These are phyloP conservation scores for Ceratobasidium sp. DNA, from an alignment of 1,284 basidiomycete species.

Conservation along the genomic window DNA sequence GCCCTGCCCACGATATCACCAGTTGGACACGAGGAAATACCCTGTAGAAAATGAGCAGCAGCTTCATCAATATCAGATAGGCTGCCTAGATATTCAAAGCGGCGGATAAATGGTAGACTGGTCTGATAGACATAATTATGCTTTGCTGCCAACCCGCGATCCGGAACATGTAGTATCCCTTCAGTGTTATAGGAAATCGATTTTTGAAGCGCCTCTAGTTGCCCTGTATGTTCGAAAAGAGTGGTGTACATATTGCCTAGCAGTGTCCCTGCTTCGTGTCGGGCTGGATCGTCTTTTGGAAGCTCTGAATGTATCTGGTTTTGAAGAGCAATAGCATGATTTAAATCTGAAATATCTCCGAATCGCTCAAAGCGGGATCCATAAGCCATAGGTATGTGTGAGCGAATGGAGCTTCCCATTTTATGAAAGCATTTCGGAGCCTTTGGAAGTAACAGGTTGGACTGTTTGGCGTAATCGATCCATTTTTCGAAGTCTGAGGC, in stretches of 20 bases:
- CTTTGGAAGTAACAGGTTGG: not conserved
- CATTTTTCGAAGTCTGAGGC: not conserved
- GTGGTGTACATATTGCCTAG: not conserved
- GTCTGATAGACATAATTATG: no score
- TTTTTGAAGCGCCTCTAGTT: no score
- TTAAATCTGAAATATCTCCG: constrained; percentile 1
- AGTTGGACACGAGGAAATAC: no score
- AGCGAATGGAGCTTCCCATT: not conserved
- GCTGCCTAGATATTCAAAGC: not conserved
- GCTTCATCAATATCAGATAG: not conserved
- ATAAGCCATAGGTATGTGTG: not conserved
- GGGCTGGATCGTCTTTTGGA: not conserved
- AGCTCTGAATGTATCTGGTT: not conserved
- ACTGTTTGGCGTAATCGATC: not conserved
- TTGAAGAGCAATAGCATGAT: not conserved
- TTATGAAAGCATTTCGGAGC: not conserved
- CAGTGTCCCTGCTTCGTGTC: not conserved
- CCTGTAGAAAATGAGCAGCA: not conserved
- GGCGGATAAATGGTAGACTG: not conserved
- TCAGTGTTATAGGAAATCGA: no score
- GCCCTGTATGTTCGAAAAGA: no score
- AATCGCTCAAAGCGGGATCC: not conserved
- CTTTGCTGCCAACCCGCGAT: no score
- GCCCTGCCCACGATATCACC: not conserved
- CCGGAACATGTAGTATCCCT: no score